Base-by-base conservation (phyloP, 1,284 basidiomycete species). In the Trametes hirsuta region DNA sequence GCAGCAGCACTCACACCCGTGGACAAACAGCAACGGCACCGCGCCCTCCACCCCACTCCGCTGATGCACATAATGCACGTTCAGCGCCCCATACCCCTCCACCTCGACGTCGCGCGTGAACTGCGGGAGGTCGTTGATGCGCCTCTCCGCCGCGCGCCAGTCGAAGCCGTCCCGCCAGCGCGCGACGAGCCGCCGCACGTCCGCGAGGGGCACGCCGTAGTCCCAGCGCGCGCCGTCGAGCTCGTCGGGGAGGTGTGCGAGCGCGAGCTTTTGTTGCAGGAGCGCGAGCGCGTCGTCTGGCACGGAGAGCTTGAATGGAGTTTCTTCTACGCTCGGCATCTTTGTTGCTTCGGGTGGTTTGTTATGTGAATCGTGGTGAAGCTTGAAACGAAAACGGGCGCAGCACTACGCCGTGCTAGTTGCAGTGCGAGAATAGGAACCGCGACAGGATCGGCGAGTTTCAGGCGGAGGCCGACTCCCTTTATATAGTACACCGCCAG, bases 41-140 rank as follows among this genome's bases (percentile, higher is more conserved):
- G 81, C 80, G 25, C 69, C 64, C 8, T 58, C 45, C 0, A 65
- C 57, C 18, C 50, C 55, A 53, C 75, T 80, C 66, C 68, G 69
- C 63, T 77, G 59, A 62, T 81, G 79, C 14, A 81, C 69, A 47
- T 80, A 81, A 57, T 82, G 80, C 10, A 80, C 71, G 40, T 75
- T 73, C 47, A 81, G 64, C 11, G 68, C 61, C 0, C 71, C 77
- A 44, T 76, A 77, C 4, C 64, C 69, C 1, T 77, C 72, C 0
- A 81, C 71, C 4, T 68, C 58, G 39, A 80, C 71, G 51, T 76
- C 72, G 18, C 71, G 68, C 5, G 76, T 81, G 65, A 77, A 81
- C 71, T 76, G 76, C 25, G 80, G 79, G 2, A 81, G 54, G 30
- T 68, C 63, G 59, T 81, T 81, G 57, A 81, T 64, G 6, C 59